Percentiles rank a stretch among this genome's conserved stretches.
Evolutionary conservation across 441 rosid genomes (phyloP).

Genomic region (Gossypium lobatum): DNA sequence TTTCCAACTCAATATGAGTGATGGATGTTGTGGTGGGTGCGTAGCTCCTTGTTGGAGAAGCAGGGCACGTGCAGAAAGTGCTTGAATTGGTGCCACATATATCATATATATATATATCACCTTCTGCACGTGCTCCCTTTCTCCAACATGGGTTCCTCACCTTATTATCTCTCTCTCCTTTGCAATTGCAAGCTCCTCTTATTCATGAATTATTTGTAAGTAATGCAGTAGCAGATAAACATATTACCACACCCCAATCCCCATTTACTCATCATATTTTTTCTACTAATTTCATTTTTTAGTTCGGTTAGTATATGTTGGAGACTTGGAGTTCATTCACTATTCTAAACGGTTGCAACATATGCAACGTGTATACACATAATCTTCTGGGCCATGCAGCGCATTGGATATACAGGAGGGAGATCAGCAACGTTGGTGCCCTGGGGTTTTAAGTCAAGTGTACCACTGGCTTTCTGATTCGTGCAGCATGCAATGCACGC

Average conservation of each 20-base stretch:
- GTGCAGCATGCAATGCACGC: background rate
- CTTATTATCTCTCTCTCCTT: background rate
- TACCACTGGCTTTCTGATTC: background rate
- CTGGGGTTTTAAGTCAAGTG: background rate
- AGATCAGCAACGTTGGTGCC: background rate
- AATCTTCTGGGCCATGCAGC: background rate
- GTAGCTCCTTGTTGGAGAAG: conserved; percentile 92
- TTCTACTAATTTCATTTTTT: background rate
- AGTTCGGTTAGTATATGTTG: background rate
- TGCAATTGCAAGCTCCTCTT: background rate
- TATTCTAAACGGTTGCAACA: background rate
- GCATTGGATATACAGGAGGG: background rate
- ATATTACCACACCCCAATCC: background rate
- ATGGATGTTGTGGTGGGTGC: conserved; percentile 24
- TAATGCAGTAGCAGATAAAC: background rate
- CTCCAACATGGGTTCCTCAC: conserved; percentile 21
- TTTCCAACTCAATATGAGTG: background rate
- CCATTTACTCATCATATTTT: background rate
- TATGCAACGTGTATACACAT: background rate
- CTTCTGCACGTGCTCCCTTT: conserved; percentile 20
- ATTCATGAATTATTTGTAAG: background rate
- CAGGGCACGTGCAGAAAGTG: conserved; percentile 97
- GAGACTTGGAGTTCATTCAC: background rate
- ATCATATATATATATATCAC: background rate
- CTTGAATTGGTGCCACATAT: conserved; percentile 3